Evolutionary conservation across 108 stramenopile species (phyloP).

Genomic region (Skeletonema tropicum): DNA sequence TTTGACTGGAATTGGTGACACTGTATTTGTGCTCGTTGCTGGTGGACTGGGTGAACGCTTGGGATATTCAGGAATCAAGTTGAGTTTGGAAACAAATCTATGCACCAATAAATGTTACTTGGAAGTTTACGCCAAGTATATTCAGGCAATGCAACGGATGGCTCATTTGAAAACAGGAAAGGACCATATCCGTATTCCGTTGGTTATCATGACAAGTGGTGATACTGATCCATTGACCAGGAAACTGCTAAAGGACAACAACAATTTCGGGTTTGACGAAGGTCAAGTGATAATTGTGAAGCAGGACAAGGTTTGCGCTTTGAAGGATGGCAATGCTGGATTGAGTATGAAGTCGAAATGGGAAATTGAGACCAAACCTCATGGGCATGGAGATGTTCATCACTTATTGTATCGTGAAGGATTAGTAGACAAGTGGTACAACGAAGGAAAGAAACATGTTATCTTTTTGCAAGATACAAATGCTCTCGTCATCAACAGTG

Average conservation of each 20-base stretch:
- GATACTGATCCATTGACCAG: conserved; percentile 96
- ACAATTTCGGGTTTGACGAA: conserved; percentile 92
- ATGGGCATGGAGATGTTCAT: conserved; percentile 99
- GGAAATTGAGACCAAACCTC: conserved; percentile 96
- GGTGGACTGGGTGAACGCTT: conserved; percentile 98
- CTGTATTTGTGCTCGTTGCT: conserved; percentile 86
- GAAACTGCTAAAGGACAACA: conserved; percentile 83
- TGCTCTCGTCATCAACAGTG: conserved; percentile 92
- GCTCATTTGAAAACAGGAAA: conserved; percentile 64
- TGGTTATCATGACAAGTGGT: conserved; percentile 98
- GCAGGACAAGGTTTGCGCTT: conserved; percentile 96
- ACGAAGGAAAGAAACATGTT: conserved; percentile 84
- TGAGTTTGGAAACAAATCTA: conserved; percentile 87
- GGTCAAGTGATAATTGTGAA: conserved; percentile 78
- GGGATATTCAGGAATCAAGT: conserved; percentile 98
- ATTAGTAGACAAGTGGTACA: conserved; percentile 83
- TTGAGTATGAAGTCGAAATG: conserved; percentile 89
- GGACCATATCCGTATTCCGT: conserved; percentile 77
- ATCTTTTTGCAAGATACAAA: conserved; percentile 99
- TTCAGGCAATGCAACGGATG: conserved; percentile 92
- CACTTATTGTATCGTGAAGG: conserved; percentile 88
- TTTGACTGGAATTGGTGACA: conserved; percentile 59
- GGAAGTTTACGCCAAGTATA: conserved; percentile 87
- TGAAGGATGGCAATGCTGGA: conserved; percentile 87
- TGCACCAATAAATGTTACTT: conserved; percentile 77